Evolutionary conservation across 208 protist genomes (phyloP).

Genomic region (Leishmania turanica): DNA sequence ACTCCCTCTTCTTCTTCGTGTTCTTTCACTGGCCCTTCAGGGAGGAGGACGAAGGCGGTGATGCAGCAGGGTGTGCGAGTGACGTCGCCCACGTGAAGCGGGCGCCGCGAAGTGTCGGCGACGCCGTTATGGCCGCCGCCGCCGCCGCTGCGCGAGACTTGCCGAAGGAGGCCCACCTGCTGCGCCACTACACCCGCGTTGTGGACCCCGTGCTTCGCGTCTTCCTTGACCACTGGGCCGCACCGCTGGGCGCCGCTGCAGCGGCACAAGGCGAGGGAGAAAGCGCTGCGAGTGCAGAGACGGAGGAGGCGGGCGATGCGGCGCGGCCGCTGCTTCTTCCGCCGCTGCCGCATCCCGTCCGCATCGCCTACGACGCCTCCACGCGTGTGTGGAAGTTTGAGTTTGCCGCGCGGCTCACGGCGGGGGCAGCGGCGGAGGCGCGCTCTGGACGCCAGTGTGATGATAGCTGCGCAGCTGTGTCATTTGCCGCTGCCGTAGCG

Average conservation of each 20-base stretch:
- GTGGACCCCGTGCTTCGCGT: conserved; percentile 21
- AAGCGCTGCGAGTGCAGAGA: background rate
- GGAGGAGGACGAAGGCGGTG: background rate
- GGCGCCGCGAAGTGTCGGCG: conserved; percentile 17
- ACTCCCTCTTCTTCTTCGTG: conserved; percentile 50
- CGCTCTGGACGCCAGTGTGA: background rate
- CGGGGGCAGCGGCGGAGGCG: conserved; percentile 15
- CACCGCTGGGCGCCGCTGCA: background rate
- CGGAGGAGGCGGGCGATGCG: background rate
- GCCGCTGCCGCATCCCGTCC: conserved; percentile 24
- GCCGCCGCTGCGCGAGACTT: background rate
- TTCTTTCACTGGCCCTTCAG: conserved; percentile 54
- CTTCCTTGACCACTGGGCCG: conserved; percentile 11
- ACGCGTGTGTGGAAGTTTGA: conserved; percentile 40
- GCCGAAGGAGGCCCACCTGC: conserved; percentile 12
- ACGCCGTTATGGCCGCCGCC: conserved; percentile 11
- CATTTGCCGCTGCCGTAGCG: background rate
- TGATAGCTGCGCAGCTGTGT: background rate
- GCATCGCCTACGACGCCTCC: conserved; percentile 31
- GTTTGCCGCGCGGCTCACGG: conserved; percentile 34
- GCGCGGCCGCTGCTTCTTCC: conserved; percentile 5
- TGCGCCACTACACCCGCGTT: conserved; percentile 10
- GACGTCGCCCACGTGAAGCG: background rate
- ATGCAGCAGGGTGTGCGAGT: background rate
- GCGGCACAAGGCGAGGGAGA: background rate